Conservation (phyloP, 768 basidiomycete species). For the Lentinula lateritia region DNA sequence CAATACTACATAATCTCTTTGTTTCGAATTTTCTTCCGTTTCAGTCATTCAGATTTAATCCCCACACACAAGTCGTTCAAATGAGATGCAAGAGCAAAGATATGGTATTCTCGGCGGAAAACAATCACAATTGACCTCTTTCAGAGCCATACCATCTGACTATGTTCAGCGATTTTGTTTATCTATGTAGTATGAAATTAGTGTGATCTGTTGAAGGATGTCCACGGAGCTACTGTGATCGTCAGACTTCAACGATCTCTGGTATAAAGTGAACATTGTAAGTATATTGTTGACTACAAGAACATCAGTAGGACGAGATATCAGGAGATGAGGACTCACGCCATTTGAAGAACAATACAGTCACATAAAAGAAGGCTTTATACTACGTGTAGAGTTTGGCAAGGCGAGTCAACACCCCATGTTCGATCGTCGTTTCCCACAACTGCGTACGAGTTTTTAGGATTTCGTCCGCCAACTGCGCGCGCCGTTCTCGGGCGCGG, state of each 20-base stretch:
- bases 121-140: too few relatives aligned
- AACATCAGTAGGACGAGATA: too few relatives aligned
- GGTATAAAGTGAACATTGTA: not conserved
- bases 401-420: constrained; percentile 39
- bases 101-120: too few relatives aligned
- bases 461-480: constrained; percentile 48
- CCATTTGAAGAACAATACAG: too few relatives aligned
- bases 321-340: not conserved
- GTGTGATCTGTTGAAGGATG: not conserved
- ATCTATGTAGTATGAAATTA: not conserved
- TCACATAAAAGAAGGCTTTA: too few relatives aligned
- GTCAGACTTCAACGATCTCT: not conserved
- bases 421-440: constrained; percentile 62
- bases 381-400: constrained; percentile 20
- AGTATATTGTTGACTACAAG: not conserved
- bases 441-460: constrained; percentile 57
- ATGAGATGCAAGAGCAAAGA: too few relatives aligned
- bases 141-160: too few relatives aligned
- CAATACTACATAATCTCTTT: too few relatives aligned
- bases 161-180: too few relatives aligned
- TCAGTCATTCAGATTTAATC: too few relatives aligned
- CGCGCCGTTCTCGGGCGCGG: constrained; percentile 49
- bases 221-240: not conserved
- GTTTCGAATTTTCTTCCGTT: too few relatives aligned
- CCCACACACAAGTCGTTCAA: too few relatives aligned